phyloP scores from a whole-genome alignment of 1,139 yeast species.

The Kazachstania sp. region DNA sequence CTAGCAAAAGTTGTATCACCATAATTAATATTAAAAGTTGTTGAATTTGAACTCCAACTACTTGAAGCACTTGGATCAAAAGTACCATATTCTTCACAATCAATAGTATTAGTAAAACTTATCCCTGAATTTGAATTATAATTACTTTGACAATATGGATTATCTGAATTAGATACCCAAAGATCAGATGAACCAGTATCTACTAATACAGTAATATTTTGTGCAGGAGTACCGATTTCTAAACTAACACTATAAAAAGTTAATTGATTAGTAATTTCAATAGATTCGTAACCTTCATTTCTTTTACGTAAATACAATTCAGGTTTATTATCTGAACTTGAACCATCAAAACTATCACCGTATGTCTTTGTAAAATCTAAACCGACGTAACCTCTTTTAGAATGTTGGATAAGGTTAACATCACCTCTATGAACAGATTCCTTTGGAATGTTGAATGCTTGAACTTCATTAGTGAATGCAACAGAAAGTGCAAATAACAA shows the following conservation, averaged over 20 bases:
- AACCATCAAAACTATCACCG: constrained; percentile 5
- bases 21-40: constrained; percentile 43
- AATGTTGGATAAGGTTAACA: not conserved
- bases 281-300: constrained; percentile 14
- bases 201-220: constrained; percentile 44
- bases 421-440: not conserved
- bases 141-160: constrained; percentile 19
- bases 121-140: not conserved
- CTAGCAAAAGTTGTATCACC: constrained; percentile 52
- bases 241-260: constrained; percentile 26
- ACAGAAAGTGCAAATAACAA: not conserved
- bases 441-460: not conserved
- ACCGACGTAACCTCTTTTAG: constrained; percentile 4
- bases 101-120: constrained; percentile 17
- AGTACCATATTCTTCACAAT: constrained; percentile 32
- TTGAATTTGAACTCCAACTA: constrained; percentile 39
- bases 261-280: constrained; percentile 20
- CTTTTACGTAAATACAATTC: constrained; percentile 10
- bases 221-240: constrained; percentile 47
- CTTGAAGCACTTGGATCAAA: constrained; percentile 42
- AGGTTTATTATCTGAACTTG: constrained; percentile 1
- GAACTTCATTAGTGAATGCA: not conserved
- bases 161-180: constrained; percentile 42
- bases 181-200: constrained; percentile 71
- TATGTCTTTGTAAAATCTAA: constrained; percentile 9